Conservation (phyloP, 2,329 filamentous ascomycete genomes). For the Rutstroemia sp. region DNA sequence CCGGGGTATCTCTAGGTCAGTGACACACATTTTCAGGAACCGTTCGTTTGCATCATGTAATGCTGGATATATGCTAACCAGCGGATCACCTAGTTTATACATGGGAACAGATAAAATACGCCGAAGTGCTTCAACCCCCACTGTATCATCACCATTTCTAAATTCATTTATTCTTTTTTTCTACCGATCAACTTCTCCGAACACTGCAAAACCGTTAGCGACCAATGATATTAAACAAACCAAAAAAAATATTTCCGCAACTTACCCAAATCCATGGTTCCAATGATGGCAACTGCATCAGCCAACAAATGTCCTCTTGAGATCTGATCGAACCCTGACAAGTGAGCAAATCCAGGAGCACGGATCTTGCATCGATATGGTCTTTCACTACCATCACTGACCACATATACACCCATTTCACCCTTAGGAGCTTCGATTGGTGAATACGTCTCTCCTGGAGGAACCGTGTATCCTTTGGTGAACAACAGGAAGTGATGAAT, state of each 20-base stretch:
- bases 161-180: slow-evolving; percentile 9
- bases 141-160: slow-evolving; percentile 3
- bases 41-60: background rate
- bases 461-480: slow-evolving; percentile 96
- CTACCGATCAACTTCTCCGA: slow-evolving; percentile 45
- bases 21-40: background rate
- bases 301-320: slow-evolving; percentile 87
- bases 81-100: background rate
- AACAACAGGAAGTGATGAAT: slow-evolving; percentile 99
- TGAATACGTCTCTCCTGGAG: slow-evolving; percentile 95
- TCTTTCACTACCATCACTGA: slow-evolving; percentile 91
- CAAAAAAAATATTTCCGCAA: slow-evolving; percentile 9
- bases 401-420: slow-evolving; percentile 96
- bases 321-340: slow-evolving; percentile 90
- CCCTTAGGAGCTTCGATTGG: slow-evolving; percentile 99
- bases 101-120: background rate
- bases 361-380: slow-evolving; percentile 97
- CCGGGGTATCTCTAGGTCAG: slow-evolving; percentile 1
- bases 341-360: slow-evolving; percentile 91
- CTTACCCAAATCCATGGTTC: slow-evolving; percentile 79
- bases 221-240: slow-evolving; percentile 6
- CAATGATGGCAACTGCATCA: slow-evolving; percentile 93
- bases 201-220: slow-evolving; percentile 24
- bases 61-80: background rate
- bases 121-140: background rate